A percentile compares a stretch with the other conserved stretches of the same genome.
Conservation (phyloP, 2,329 filamentous ascomycete species). For the Tolypocladium amazonense region DNA sequence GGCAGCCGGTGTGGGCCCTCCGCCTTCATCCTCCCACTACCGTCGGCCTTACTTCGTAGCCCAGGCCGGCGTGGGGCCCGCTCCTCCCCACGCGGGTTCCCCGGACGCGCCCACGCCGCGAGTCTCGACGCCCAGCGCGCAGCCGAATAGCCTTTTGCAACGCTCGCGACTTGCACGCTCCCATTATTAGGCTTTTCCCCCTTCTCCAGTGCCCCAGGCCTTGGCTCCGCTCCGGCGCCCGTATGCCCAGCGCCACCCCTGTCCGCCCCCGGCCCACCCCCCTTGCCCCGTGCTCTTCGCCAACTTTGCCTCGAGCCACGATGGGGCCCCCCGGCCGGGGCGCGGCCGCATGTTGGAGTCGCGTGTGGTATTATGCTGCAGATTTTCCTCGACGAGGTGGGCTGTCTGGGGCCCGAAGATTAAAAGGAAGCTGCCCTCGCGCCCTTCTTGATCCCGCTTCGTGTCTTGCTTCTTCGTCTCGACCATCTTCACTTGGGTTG, state of each 20-base stretch:
- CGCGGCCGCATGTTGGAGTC: neutral
- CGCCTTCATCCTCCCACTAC: conserved; percentile 3
- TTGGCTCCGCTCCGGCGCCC: neutral
- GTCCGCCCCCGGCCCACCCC: neutral
- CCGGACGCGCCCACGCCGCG: conserved; percentile 10
- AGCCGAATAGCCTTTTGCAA: neutral
- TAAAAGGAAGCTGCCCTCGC: neutral
- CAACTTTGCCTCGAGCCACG: neutral
- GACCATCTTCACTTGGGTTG: neutral
- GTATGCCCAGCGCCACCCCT: neutral
- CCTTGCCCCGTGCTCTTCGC: neutral
- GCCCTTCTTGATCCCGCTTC: neutral
- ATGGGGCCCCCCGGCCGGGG: neutral
- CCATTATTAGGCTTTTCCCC: neutral
- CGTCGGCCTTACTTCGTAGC: conserved; percentile 23
- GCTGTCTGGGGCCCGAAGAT: neutral
- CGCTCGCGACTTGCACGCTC: too few relatives aligned
- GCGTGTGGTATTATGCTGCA: neutral
- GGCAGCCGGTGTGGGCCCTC: conserved; percentile 3
- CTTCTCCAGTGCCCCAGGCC: neutral
- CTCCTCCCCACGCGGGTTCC: conserved; percentile 14
- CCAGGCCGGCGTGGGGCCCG: conserved; percentile 7
- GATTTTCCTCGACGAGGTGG: neutral
- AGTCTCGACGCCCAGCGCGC: neutral
- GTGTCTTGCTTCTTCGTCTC: neutral